Base-by-base conservation (phyloP, 371 early-diverging fungal genomes). In the Lichtheimia corymbifera region DNA sequence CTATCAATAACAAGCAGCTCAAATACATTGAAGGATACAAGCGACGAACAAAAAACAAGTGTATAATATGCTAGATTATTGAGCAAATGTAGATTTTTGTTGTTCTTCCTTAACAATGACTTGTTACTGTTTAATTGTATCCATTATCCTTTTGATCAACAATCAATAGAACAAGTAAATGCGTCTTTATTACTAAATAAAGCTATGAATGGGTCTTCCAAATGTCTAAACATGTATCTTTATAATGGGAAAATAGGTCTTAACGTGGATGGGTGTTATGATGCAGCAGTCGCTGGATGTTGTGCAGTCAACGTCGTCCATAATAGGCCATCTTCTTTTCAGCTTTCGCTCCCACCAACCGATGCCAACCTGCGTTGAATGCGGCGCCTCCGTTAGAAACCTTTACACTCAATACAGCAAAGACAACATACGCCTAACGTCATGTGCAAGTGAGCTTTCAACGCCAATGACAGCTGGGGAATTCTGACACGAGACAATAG, bases 391-490 rank as follows among this genome's bases (percentile, higher is more conserved):
- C 0, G 90, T 93, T 3, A 66, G 77, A n/a, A 80, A 86, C 43
- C 84, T 97, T 4, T 96, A 89, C 70, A 91, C 91, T 6, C 91
- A 93, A 55, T 97, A 97, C 64, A 89, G 93, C 54, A 88, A 87
- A 64, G 95, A 93, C 24, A 94, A 95, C 65, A 93, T 97, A 68
- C 77, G 91, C 12, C 82, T 97, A 17, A 92, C 92, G 6, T 91
- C 91, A 59, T 97, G 97, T 74, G 92, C 60, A 24, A n/a, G 50
- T 63, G 20, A 11, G 40, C 18, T 22, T 11, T 4, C 30, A 53
- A 27, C 0, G 5, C 2, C 0, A 5, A 17, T 22, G 14, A 9
- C 35, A 12, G 3, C n/a, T 17, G 28, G 11, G 2, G 17, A 14
- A 51, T 41, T 6, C 49, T 35, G n/a, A 35, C 22, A 15, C 14